Evolutionary conservation across 2,329 filamentous ascomycete species (phyloP), one percentile per base, ranked within the genome.

Genomic region (Trichoderma simmonsii): DNA sequence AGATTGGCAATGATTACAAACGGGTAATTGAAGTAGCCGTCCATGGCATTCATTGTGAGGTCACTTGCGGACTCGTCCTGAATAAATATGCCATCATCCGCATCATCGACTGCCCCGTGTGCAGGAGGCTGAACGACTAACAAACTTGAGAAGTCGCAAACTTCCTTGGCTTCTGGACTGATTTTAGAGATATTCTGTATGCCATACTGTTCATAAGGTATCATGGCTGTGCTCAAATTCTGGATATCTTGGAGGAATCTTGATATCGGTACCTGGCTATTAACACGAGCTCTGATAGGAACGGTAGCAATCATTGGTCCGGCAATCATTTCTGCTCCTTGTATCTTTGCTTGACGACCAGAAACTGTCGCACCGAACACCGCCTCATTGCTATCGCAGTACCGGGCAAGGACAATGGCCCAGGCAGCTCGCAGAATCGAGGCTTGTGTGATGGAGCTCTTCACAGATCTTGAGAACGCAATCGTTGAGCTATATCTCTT

Each of bases 401-500:
- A 83, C 2, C 81, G 73, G 0, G 79, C 79, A 2, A 82, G 77
- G 5, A 84, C 77, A 7, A 86, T 67, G 2, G 77, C 70, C 75
- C 77, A 78, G 3, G 79, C 77, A 1, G 77, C 77, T 6, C 78
- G 74, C 11, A 78, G 63, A 2, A 78, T 56, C 1, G 74, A 76
- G 1, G 78, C 74, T 11, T 75, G 39, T 0, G 76, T 77, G 34
- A 76, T 71, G 15, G 59, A 73, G 48, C 71, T 73, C 68, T 43
- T 68, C 11, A 5, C 18, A 9, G 5, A 73, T n/a, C 18, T 64
- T 18, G 60, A 43, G 7, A 67, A 67, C 1, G 61, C 14, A 24
- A 70, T 71, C 14, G n/a, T 54, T 48, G 59, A 57, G 43, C 39
- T 32, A 43, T 69, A 68, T 15, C 68, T 24, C 36, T 69, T 72